Evolutionary conservation across 306 rosid genomes (phyloP), one percentile per base, ranked within the genome.

Genomic region (Lupinus albus): DNA sequence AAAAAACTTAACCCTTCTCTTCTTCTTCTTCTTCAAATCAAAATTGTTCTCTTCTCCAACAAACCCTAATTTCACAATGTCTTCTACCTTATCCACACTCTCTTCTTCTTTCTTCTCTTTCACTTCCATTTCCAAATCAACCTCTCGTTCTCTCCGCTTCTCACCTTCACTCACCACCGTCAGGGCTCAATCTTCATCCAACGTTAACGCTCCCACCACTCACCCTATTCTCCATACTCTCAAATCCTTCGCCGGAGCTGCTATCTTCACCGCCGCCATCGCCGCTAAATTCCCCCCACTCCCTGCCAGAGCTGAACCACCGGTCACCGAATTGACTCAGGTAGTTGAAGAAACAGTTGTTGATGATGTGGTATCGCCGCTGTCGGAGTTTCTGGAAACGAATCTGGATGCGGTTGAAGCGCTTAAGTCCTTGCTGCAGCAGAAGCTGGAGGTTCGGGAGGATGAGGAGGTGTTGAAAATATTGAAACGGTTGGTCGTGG

Each of bases 361-460:
- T 51, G 71, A n/a, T n/a, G 70, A 48, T 53, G 28, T 81, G 8
- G 36, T 82, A 1, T 75, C 92, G 8, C 89, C 91, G 1, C 53
- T 84, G 13, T 74, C 92, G 9, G 89, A 83, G 6, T 61, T 85
- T 61, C 83, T 92, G 32, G 92, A 76, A 28, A 76, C 87, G 4
- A 87, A 81, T 61, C 59, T 81, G 0, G 91, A 83, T 55, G 91
- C 95, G 52, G 63, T 82, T 9, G 85, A 75, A 7, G 84, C 93
- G 1, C 80, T 92, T 30, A 89, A 82, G 63, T 86, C 96, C 1
- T 87, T 92, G 0, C 81, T 92, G 42, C 91, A 89, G 78, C 81
- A 84, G 68, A 89, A 89, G 80, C 93, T 92, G 11, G 96, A 89
- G 64, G 76, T 60, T 20, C 85, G 95, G 12, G 96, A 92, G 59